Conservation (phyloP, 331 rosid genomes). For the Malus hybrid region DNA sequence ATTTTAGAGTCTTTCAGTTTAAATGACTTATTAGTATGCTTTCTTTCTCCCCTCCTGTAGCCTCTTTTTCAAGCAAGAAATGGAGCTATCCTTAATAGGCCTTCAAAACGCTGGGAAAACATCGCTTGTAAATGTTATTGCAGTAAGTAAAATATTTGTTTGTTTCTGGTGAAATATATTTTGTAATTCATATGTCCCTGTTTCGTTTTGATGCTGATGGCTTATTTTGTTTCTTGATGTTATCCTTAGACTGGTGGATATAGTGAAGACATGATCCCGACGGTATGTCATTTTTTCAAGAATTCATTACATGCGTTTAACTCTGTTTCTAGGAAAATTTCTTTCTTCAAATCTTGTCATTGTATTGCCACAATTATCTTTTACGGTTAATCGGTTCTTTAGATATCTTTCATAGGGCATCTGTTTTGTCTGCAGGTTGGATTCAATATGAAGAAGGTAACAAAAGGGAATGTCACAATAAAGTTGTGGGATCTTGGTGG, state of each 20-base stretch:
- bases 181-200: background rate
- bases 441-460: conserved; percentile 23
- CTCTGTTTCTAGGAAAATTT: background rate
- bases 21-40: background rate
- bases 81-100: conserved; percentile 57
- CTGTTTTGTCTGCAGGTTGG: conserved; percentile 18
- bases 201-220: conserved; percentile 13
- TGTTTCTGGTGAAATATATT: background rate
- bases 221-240: conserved; percentile 12
- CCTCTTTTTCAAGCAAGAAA: conserved; percentile 59
- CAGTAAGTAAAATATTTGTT: conserved; percentile 29
- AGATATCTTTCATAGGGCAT: conserved; percentile 3
- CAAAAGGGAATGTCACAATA: conserved; percentile 23
- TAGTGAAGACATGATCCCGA: conserved; percentile 60
- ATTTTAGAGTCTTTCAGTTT: background rate
- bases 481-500: conserved; percentile 31
- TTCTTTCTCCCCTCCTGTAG: conserved; percentile 1
- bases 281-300: conserved; percentile 28
- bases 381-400: background rate
- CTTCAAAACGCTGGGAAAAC: conserved; percentile 68
- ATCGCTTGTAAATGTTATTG: conserved; percentile 55
- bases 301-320: background rate
- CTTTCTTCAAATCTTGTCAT: background rate
- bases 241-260: conserved; percentile 42
- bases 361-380: background rate